These are phyloP conservation scores for Yamadazyma kitorensis DNA, from an alignment of 805 yeast genomes.

Conservation along the genomic window DNA sequence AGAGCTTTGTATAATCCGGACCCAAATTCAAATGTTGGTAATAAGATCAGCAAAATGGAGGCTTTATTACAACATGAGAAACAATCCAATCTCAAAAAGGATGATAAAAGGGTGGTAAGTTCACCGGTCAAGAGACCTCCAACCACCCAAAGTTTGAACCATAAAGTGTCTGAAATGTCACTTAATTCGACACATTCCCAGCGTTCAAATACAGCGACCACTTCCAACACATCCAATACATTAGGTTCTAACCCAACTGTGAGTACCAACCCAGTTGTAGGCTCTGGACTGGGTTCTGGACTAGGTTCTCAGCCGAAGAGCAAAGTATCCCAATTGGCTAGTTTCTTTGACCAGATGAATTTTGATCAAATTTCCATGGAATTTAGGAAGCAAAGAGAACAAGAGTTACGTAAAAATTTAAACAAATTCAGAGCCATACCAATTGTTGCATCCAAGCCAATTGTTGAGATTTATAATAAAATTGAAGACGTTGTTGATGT, in stretches of 20 bases:
- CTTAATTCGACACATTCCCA: constrained; percentile 5
- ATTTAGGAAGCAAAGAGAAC: constrained; percentile 82
- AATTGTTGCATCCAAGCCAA: constrained; percentile 73
- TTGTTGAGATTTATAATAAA: constrained; percentile 85
- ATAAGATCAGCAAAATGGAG: constrained; percentile 29
- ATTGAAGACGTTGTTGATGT: constrained; percentile 82
- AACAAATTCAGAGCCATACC: constrained; percentile 68
- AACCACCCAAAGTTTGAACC: constrained; percentile 5
- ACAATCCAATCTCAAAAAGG: constrained; percentile 1
- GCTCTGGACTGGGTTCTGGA: too few species aligned
- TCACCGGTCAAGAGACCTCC: not conserved
- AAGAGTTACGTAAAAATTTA: constrained; percentile 61
- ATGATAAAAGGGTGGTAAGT: not conserved
- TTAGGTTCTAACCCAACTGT: too few species aligned
- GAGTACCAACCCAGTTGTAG: too few species aligned
- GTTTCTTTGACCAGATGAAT: constrained; percentile 69
- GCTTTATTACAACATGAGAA: constrained; percentile 18
- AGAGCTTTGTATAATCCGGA: constrained; percentile 19
- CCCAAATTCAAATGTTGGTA: constrained; percentile 15
- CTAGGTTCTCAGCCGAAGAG: too few species aligned
- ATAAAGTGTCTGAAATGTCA: constrained; percentile 16
- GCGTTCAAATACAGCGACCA: constrained; percentile 1
- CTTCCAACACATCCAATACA: constrained; percentile 3
- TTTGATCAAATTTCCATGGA: constrained; percentile 79
- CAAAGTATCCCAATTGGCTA: constrained; percentile 62